Evolutionary conservation across 208 protist species (phyloP).

Genomic region (Acanthamoeba sp.): DNA sequence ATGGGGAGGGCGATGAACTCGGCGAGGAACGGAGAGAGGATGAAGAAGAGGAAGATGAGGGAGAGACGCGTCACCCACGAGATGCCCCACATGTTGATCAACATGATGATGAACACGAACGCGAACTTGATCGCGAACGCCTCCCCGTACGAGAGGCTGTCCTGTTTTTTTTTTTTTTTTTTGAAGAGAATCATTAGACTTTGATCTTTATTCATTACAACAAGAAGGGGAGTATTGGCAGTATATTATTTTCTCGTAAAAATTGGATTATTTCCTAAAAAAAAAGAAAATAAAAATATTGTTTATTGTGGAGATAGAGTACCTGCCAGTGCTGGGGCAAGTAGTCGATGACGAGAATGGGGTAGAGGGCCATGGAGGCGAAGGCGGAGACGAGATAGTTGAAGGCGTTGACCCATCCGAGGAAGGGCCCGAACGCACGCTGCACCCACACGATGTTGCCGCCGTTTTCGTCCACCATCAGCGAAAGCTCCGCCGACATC

Average conservation of each 20-base stretch:
- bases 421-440: constrained; percentile 29
- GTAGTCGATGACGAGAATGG: constrained; percentile 39
- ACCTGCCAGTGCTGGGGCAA: constrained; percentile 31
- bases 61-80: not conserved
- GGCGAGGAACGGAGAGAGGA: constrained; percentile 9
- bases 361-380: constrained; percentile 24
- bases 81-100: constrained; percentile 34
- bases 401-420: constrained; percentile 57
- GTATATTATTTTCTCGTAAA: too few species aligned
- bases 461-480: constrained; percentile 50
- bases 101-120: constrained; percentile 15
- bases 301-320: not conserved
- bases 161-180: too few species aligned
- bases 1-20: not conserved
- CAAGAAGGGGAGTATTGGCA: too few species aligned
- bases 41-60: constrained; percentile 53
- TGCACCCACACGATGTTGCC: constrained; percentile 71
- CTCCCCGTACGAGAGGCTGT: not conserved
- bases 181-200: too few species aligned
- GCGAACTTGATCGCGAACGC: constrained; percentile 21
- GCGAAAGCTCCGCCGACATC: constrained; percentile 55
- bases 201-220: too few species aligned
- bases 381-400: constrained; percentile 17
- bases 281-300: too few species aligned
- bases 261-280: too few species aligned